Evolutionary conservation across 805 yeast species (phyloP), one percentile per base, ranked within the genome.

Genomic region (Wickerhamiella bombiphila): DNA sequence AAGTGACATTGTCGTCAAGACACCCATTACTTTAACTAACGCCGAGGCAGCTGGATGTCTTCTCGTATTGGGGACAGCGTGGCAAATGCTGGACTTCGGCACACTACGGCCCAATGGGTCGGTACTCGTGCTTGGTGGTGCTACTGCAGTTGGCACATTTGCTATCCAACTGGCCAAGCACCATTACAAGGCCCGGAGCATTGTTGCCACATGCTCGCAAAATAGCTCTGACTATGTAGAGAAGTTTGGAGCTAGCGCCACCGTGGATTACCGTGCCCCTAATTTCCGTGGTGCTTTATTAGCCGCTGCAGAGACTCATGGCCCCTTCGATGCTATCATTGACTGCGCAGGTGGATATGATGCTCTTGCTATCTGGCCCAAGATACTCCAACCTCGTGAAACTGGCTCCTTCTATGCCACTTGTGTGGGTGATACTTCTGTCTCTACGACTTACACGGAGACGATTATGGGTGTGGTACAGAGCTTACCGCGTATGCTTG

Each of bases 51-150:
- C 80, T 2, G 68, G 81, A 1, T 68, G 70, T 57, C 79, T 82
- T 0, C 56, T 76, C 45, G 76, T 72, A 0, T 71, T 68, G 45
- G 71, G 73, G 15, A 76, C 93, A 3, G 86, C 88, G 0, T 64
- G 51, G 45, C 52, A 60, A 35, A 51, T 64, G 35, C 53, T 68
- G 22, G 51, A 53, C 6, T 13, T 13, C 13, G 44, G 44, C 3
- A 29, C 19, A 17, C 36, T 43, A 29, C 15, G 13, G 11, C 33
- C 33, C 9, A 42, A 50, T 5, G 60, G 63, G 43, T 13, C 26
- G 9, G 69, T 76, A 3, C 61, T 80, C 34, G 65, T 81, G 16
- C 59, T 79, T 34, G 94, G 94, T 28, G 88, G 79, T 19, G 75
- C 80, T 6, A 74, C 93, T 1, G 58, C 76, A 11, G 85, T 78